Conservation (phyloP, 1,284 basidiomycete species). For the Testicularia cyperi region DNA sequence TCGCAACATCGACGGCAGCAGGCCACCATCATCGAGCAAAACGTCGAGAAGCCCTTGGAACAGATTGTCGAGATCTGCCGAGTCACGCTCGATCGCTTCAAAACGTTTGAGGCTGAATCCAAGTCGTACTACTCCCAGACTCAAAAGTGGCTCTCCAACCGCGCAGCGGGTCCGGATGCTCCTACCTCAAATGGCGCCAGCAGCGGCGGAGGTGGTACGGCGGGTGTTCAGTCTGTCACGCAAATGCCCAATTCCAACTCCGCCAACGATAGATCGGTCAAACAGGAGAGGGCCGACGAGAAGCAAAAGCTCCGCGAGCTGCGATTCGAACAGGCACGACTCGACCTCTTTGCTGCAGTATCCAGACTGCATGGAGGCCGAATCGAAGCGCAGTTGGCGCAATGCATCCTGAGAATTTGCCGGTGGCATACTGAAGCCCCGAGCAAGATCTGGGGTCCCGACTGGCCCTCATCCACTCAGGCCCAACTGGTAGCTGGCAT, state of each 20-base stretch:
- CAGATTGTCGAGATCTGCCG: conserved; percentile 37
- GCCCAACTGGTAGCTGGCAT: conserved; percentile 2
- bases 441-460: conserved; percentile 1
- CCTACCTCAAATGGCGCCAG: background rate
- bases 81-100: conserved; percentile 24
- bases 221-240: too few species aligned
- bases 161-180: conserved; percentile 1
- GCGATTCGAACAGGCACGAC: conserved; percentile 37
- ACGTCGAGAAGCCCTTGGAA: conserved; percentile 34
- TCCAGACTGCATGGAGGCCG: conserved; percentile 37
- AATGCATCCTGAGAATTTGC: conserved; percentile 19
- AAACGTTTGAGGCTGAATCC: conserved; percentile 41
- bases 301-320: conserved; percentile 46
- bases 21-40: conserved; percentile 11
- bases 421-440: conserved; percentile 22
- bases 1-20: conserved; percentile 16
- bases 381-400: conserved; percentile 31
- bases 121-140: conserved; percentile 50
- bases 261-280: conserved; percentile 5
- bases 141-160: conserved; percentile 49
- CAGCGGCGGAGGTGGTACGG: too few species aligned
- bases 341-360: conserved; percentile 27
- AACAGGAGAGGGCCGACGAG: conserved; percentile 40
- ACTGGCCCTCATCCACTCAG: background rate
- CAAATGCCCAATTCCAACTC: too few species aligned